A percentile compares a stretch with the other conserved stretches of the same genome.
These are phyloP conservation scores for Sarocladiaceae sp. DNA, from an alignment of 2,329 filamentous ascomycete genomes.

Conservation along the genomic window DNA sequence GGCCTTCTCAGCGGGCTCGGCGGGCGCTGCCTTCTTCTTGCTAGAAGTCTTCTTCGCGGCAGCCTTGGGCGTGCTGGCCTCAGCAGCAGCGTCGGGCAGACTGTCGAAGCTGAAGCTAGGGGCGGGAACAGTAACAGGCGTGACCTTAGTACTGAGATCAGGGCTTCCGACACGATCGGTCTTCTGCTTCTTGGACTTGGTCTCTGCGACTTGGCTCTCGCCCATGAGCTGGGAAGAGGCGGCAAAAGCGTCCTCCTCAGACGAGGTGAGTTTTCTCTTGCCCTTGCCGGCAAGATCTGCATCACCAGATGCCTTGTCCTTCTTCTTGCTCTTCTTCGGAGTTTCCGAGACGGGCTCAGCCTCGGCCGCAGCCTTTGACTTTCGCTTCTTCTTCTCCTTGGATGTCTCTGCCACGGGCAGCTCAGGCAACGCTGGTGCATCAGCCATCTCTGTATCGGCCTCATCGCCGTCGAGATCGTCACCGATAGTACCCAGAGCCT, in stretches of 20 bases:
- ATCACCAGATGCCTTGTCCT: conserved; percentile 16
- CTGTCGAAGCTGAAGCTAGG: conserved; percentile 16
- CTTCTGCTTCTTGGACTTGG: conserved; percentile 39
- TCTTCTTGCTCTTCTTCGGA: conserved; percentile 13
- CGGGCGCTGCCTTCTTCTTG: conserved; percentile 15
- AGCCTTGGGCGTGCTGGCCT: conserved; percentile 17
- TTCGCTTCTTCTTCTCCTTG: conserved; percentile 28
- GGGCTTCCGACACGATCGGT: conserved; percentile 26
- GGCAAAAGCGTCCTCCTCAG: conserved; percentile 33
- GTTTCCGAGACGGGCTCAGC: conserved; percentile 13
- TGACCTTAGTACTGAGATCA: conserved; percentile 30
- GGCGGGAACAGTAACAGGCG: conserved; percentile 25
- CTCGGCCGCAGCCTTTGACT: conserved; percentile 18
- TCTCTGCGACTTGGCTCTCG: conserved; percentile 28
- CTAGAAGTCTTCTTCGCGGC: conserved; percentile 12
- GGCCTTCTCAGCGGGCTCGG: conserved; percentile 12
- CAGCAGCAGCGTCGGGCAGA: conserved; percentile 16
- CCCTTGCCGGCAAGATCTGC: neutral
- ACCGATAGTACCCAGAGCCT: conserved; percentile 33
- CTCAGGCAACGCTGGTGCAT: conserved; percentile 25
- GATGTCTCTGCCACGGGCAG: conserved; percentile 17
- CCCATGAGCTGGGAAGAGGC: conserved; percentile 29
- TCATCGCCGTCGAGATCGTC: conserved; percentile 37
- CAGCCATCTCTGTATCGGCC: conserved; percentile 40
- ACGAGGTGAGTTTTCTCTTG: conserved; percentile 31